A percentile compares a stretch with the other conserved stretches of the same genome.
Evolutionary conservation across 2,329 filamentous ascomycete species (phyloP).

Genomic region (Penicillium sp.): DNA sequence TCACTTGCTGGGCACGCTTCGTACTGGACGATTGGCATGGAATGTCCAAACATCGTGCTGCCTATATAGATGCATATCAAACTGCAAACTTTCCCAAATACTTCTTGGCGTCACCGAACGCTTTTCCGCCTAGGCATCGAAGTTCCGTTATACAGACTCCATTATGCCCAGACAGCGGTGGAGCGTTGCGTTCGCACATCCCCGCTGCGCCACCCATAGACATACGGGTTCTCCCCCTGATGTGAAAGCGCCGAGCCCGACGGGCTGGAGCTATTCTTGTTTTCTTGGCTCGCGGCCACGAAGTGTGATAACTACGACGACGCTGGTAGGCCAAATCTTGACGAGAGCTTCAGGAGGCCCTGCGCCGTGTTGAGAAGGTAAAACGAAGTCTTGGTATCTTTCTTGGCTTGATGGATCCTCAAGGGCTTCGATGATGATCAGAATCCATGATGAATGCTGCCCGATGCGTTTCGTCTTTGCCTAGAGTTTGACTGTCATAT

Average conservation of each 20-base stretch:
- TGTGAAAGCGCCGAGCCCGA: slow-evolving; percentile 13
- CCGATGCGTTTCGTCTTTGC: slow-evolving; percentile 3
- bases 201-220: not conserved
- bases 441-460: slow-evolving; percentile 7
- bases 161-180: slow-evolving; percentile 8
- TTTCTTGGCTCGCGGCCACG: slow-evolving; percentile 7
- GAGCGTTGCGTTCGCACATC: not conserved
- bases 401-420: slow-evolving; percentile 18
- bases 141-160: slow-evolving; percentile 10
- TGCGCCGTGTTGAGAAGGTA: slow-evolving; percentile 1
- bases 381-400: slow-evolving; percentile 14
- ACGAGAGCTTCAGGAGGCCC: slow-evolving; percentile 2
- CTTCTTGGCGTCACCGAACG: slow-evolving; percentile 21
- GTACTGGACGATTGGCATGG: no score
- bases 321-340: slow-evolving; percentile 19
- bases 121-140: slow-evolving; percentile 23
- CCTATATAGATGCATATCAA: no score
- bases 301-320: slow-evolving; percentile 14
- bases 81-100: not conserved
- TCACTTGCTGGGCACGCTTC: no score
- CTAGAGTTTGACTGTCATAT: not conserved
- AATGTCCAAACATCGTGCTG: no score
- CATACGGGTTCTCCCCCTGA: not conserved
- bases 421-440: not conserved
- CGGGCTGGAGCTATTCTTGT: slow-evolving; percentile 12